phyloP scores from a whole-genome alignment of 2,329 filamentous ascomycete genomes.

The Penicillium capsulatum region DNA sequence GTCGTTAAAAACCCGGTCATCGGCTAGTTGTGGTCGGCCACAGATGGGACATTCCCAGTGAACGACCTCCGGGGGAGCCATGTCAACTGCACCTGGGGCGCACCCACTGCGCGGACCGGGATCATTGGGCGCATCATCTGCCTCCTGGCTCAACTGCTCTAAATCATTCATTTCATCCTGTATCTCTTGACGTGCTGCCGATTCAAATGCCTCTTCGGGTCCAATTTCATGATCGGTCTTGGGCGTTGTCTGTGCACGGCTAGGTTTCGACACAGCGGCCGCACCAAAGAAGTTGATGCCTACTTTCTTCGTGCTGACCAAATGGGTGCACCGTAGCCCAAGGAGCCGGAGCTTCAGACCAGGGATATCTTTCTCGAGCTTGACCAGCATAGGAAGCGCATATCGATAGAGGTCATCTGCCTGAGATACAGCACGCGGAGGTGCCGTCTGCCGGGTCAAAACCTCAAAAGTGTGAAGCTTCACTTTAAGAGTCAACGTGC shows the following conservation, averaged over 20 bases:
- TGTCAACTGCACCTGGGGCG: neutral
- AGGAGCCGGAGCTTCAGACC: constrained; percentile 76
- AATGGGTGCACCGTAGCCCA: constrained; percentile 81
- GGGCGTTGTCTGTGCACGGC: neutral
- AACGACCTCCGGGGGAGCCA: constrained; percentile 35
- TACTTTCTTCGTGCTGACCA: constrained; percentile 78
- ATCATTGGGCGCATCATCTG: constrained; percentile 10
- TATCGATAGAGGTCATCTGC: constrained; percentile 82
- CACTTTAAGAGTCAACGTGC: constrained; percentile 87
- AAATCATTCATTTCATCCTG: constrained; percentile 60
- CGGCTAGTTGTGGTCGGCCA: constrained; percentile 64
- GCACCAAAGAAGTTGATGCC: constrained; percentile 76
- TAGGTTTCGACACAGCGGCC: constrained; percentile 22
- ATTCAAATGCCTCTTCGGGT: constrained; percentile 64
- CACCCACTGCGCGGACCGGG: constrained; percentile 24
- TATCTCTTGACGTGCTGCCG: constrained; percentile 56
- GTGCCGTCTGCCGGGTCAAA: constrained; percentile 72
- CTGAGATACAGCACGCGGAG: constrained; percentile 65
- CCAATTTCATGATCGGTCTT: constrained; percentile 60
- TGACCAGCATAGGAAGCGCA: constrained; percentile 75
- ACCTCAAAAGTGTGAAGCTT: constrained; percentile 95
- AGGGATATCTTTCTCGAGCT: constrained; percentile 78
- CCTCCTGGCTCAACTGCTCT: constrained; percentile 59
- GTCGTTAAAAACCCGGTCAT: constrained; percentile 77
- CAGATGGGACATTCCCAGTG: constrained; percentile 90